phyloP scores from a whole-genome alignment of 345 rosid genomes.

The Moricandia arvensis region DNA sequence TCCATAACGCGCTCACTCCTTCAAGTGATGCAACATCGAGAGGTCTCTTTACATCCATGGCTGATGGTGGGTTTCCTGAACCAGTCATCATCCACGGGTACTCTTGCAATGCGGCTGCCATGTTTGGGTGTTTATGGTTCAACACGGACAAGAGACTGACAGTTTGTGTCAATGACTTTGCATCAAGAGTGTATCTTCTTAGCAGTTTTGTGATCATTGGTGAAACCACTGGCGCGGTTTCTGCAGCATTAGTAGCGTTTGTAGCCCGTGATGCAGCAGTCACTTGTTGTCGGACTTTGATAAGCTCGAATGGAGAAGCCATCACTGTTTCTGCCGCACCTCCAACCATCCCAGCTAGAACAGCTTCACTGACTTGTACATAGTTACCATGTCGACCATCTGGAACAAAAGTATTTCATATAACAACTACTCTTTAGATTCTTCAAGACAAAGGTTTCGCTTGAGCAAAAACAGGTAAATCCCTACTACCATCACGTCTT shows the following conservation, averaged over 20 bases:
- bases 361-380: conserved; percentile 69
- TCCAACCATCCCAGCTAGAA: conserved; percentile 73
- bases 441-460: neutral
- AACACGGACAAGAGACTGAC: conserved; percentile 70
- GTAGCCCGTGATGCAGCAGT: conserved; percentile 61
- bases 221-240: conserved; percentile 34
- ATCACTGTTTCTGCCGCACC: conserved; percentile 75
- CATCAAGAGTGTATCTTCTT: conserved; percentile 61
- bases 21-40: conserved; percentile 67
- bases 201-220: conserved; percentile 52
- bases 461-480: neutral
- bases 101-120: conserved; percentile 64
- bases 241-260: conserved; percentile 35
- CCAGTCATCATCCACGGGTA: conserved; percentile 98
- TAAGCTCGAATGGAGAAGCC: conserved; percentile 75
- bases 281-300: conserved; percentile 79
- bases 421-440: neutral
- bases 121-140: conserved; percentile 62
- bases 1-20: conserved; percentile 81
- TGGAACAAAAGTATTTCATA: conserved; percentile 31
- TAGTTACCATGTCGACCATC: conserved; percentile 81
- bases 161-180: conserved; percentile 57
- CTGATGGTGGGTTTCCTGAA: conserved; percentile 80
- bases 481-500: neutral
- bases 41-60: conserved; percentile 61